These are phyloP conservation scores for Orbilia ellipsospora DNA, from an alignment of 2,329 filamentous ascomycete species.

Conservation along the genomic window DNA sequence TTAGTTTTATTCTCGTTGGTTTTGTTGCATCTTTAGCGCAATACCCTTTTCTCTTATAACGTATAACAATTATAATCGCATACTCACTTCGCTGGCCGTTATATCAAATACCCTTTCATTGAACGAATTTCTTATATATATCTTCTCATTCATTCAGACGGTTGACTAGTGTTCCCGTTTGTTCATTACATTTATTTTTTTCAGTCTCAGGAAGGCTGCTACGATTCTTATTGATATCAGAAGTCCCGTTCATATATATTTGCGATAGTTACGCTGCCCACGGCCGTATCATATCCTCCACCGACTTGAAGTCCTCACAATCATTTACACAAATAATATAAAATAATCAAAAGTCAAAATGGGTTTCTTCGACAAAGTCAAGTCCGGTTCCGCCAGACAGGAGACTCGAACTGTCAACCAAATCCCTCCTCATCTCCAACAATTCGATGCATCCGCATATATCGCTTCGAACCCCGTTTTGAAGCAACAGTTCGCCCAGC, in stretches of 20 bases:
- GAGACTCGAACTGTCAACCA: slow-evolving; percentile 41
- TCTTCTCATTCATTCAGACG: slow-evolving; percentile 11
- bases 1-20: slow-evolving; percentile 29
- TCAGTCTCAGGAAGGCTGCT: slow-evolving; percentile 47
- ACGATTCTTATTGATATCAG: slow-evolving; percentile 10
- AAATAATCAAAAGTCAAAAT: slow-evolving; percentile 14
- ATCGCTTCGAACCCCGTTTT: slow-evolving; percentile 53
- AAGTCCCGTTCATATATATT: slow-evolving; percentile 6
- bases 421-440: slow-evolving; percentile 48
- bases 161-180: slow-evolving; percentile 39
- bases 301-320: not conserved
- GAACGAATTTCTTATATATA: slow-evolving; percentile 12
- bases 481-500: slow-evolving; percentile 52
- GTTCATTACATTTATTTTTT: slow-evolving; percentile 1
- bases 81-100: slow-evolving; percentile 12
- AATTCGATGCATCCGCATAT: slow-evolving; percentile 54
- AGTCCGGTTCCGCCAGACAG: slow-evolving; percentile 49
- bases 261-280: slow-evolving; percentile 28
- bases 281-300: slow-evolving; percentile 29
- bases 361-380: slow-evolving; percentile 54
- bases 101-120: not conserved
- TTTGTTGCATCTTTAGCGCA: slow-evolving; percentile 40
- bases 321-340: too few species aligned
- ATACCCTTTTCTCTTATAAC: slow-evolving; percentile 16
- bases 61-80: not conserved